These are phyloP conservation scores for Penicillium samsonianum DNA, from an alignment of 495 filamentous ascomycete species.

Conservation along the genomic window DNA sequence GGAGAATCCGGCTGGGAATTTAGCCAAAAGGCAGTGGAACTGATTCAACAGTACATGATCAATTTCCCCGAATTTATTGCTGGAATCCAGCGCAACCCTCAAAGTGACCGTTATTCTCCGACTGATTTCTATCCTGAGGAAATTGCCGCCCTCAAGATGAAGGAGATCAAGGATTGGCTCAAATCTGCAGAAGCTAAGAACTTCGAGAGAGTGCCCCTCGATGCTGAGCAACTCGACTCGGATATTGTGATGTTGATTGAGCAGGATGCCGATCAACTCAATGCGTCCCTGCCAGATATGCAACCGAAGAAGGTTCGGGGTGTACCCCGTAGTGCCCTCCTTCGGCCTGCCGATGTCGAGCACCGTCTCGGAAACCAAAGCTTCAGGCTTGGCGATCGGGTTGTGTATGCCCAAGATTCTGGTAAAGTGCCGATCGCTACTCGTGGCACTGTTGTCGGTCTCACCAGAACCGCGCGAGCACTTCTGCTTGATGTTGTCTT, in stretches of 20 bases:
- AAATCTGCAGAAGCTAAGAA: conserved; percentile 85
- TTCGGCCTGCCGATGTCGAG: conserved; percentile 90
- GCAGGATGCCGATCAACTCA: conserved; percentile 63
- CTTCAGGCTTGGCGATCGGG: conserved; percentile 84
- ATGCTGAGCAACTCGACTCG: conserved; percentile 93
- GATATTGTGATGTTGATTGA: conserved; percentile 83
- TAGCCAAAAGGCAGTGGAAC: conserved; percentile 75
- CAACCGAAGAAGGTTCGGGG: conserved; percentile 60
- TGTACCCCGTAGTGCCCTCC: conserved; percentile 81
- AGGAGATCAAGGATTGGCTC: conserved; percentile 89
- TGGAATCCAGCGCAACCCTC: conserved; percentile 74
- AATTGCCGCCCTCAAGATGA: conserved; percentile 60
- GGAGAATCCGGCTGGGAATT: conserved; percentile 90
- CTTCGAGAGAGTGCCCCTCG: conserved; percentile 90
- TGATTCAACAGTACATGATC: conserved; percentile 86
- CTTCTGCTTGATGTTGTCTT: conserved; percentile 90
- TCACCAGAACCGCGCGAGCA: conserved; percentile 78
- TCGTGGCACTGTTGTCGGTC: conserved; percentile 87
- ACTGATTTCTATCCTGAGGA: conserved; percentile 83
- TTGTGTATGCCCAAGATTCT: conserved; percentile 89
- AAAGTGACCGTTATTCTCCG: conserved; percentile 71
- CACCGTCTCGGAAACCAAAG: conserved; percentile 82
- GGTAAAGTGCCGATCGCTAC: conserved; percentile 94
- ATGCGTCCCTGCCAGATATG: conserved; percentile 53
- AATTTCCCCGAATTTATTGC: conserved; percentile 94